phyloP scores from a whole-genome alignment of 805 yeast genomes.

The Torulaspora maleeae region DNA sequence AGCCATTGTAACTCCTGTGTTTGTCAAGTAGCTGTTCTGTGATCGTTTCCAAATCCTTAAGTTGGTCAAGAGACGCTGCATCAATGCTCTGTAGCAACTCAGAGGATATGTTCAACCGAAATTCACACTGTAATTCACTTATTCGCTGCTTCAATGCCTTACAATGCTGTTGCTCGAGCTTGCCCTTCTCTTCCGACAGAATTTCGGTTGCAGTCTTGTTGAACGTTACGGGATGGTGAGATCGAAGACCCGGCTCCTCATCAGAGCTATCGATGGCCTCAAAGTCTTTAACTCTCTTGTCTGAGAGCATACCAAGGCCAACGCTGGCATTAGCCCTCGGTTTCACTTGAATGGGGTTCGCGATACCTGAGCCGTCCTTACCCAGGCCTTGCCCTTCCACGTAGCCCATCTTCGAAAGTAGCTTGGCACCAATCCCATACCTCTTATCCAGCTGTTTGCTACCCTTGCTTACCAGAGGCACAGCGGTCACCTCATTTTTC shows the following conservation, averaged over 20 bases:
- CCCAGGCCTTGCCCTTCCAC: slow-evolving; percentile 85
- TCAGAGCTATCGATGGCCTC: slow-evolving; percentile 16
- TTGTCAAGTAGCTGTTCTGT: background rate
- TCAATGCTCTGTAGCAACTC: background rate
- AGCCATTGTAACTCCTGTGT: background rate
- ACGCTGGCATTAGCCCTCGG: slow-evolving; percentile 54
- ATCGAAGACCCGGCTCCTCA: slow-evolving; percentile 3
- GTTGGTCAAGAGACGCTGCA: background rate
- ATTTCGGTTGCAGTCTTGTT: slow-evolving; percentile 9
- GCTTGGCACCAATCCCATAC: slow-evolving; percentile 83
- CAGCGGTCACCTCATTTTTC: background rate
- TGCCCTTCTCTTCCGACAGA: background rate
- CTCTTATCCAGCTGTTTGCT: slow-evolving; percentile 18
- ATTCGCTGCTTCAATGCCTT: slow-evolving; percentile 2
- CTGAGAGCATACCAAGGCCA: slow-evolving; percentile 65
- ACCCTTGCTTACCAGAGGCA: background rate
- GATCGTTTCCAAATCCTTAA: slow-evolving; percentile 1
- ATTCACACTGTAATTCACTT: slow-evolving; percentile 1
- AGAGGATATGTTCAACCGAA: slow-evolving; percentile 2
- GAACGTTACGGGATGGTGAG: slow-evolving; percentile 10
- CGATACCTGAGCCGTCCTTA: slow-evolving; percentile 61
- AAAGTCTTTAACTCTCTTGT: slow-evolving; percentile 18
- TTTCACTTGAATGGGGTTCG: slow-evolving; percentile 71
- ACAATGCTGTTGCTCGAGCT: background rate
- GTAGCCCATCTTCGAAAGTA: slow-evolving; percentile 84